These are phyloP conservation scores for Paramecium tetraurelia DNA, from an alignment of 73 alveolate species.

Conservation along the genomic window DNA sequence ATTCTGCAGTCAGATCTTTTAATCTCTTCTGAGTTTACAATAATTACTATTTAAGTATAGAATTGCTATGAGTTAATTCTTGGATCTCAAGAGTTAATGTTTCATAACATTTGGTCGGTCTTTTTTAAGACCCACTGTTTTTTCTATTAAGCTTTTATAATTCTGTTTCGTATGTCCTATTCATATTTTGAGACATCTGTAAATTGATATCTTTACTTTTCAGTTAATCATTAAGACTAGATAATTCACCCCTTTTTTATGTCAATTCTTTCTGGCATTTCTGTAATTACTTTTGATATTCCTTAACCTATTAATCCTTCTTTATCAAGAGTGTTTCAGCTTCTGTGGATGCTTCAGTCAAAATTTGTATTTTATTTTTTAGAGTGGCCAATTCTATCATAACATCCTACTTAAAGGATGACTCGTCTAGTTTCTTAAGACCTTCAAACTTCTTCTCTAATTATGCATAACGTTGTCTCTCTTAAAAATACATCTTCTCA, in stretches of 20 bases:
- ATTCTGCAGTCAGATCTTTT: not conserved
- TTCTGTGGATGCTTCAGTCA: slow-evolving; percentile 16
- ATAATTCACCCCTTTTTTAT: slow-evolving; percentile 5
- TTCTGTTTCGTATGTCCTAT: not conserved
- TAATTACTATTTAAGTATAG: not conserved
- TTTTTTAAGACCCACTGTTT: not conserved
- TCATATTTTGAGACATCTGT: not conserved
- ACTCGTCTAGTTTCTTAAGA: not conserved
- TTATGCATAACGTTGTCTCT: not conserved
- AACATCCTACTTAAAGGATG: slow-evolving; percentile 3
- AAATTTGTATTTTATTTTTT: slow-evolving; percentile 15
- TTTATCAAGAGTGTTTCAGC: slow-evolving; percentile 9
- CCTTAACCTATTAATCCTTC: not conserved
- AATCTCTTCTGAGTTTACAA: not conserved
- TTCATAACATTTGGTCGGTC: slow-evolving; percentile 2
- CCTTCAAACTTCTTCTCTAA: slow-evolving; percentile 22
- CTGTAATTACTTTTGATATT: not conserved
- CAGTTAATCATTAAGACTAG: not conserved
- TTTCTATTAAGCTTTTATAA: not conserved
- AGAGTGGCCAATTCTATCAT: not conserved
- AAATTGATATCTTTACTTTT: not conserved
- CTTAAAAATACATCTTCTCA: slow-evolving; percentile 2
- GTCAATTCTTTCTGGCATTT: not conserved
- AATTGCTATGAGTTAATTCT: not conserved
- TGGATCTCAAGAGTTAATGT: not conserved